Base-by-base conservation (phyloP, 1,284 basidiomycete species). In the Ceratobasidium sp. region DNA sequence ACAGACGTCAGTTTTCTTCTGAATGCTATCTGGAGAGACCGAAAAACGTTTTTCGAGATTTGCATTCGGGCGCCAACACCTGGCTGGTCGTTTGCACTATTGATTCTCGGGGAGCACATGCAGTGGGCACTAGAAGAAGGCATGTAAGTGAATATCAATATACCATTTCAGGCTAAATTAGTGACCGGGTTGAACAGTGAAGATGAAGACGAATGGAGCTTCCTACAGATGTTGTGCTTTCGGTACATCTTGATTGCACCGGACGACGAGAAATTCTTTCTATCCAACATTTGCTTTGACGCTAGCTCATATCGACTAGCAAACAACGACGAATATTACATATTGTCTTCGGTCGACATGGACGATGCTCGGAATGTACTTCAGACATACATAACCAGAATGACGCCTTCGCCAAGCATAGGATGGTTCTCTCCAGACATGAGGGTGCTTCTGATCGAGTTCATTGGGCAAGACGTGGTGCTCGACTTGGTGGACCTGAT, bases 81-180 rank as follows among this genome's bases (percentile, higher is more conserved):
- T 26, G 58, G 58, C 21, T 61, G 58, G 58, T 61, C 58, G n/a
- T 61, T 61, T 61, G 58, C 41, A 26, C n/a, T 61, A 26, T 28
- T 61, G 41, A 43, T 26, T 44, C 58, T 61, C 7, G 58, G 58
- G 46, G 58, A 61, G 11, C 58, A 61, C 23, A 46, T 61, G 23
- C 58, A 44, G 18, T 61, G 58, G 58, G 58, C 58, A 28, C 5
- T 43, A 26, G 58, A 61, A 44, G 38, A n/a, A 1, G 58, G 41
- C 41, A 16, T 44, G 58, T 61, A 23, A 44, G 58, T 43, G 23
- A 13, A 2, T 44, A 44, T n/a, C 21, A 1, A 21, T 26, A 18
- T 16, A 4, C 26, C 7, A 21, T 35, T 18, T 61, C 9, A 0
- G 21, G 21, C 23, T 44, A 11, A 1, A 21, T 21, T n/a, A 28